A percentile compares a stretch with the other conserved stretches of the same genome.
Conservation (phyloP, 1,284 basidiomycete genomes). For the Ceratobasidium theobromae region DNA sequence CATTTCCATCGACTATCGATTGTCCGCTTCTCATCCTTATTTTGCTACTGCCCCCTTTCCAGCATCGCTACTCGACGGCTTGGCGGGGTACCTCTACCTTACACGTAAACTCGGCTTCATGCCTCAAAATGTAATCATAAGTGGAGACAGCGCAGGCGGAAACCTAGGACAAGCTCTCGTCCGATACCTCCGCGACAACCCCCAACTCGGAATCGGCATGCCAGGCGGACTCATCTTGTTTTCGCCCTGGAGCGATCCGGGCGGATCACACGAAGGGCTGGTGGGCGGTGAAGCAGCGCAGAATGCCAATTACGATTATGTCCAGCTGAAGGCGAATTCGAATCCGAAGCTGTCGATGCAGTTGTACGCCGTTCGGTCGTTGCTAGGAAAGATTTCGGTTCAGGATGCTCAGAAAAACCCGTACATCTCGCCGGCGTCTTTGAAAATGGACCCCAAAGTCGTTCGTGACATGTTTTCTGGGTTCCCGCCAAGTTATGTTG, state of each 20-base stretch:
- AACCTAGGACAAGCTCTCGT: slow-evolving; percentile 62
- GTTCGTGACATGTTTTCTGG: slow-evolving; percentile 50
- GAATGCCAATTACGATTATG: slow-evolving; percentile 41
- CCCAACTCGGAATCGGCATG: slow-evolving; percentile 46
- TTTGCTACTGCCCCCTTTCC: slow-evolving; percentile 54
- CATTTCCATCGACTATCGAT: slow-evolving; percentile 54
- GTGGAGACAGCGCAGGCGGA: slow-evolving; percentile 73
- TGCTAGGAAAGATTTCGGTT: slow-evolving; percentile 43
- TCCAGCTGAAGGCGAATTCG: slow-evolving; percentile 43
- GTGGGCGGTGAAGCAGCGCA: slow-evolving; percentile 44
- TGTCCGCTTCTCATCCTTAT: slow-evolving; percentile 46
- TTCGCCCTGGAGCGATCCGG: slow-evolving; percentile 61
- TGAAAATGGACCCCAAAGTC: slow-evolving; percentile 41
- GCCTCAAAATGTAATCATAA: slow-evolving; percentile 59
- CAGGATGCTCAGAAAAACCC: slow-evolving; percentile 47
- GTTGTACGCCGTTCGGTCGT: slow-evolving; percentile 12
- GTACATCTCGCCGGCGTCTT: slow-evolving; percentile 59
- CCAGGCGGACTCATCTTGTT: slow-evolving; percentile 57
- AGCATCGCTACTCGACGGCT: slow-evolving; percentile 60
- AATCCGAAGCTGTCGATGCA: slow-evolving; percentile 1
- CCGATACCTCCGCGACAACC: slow-evolving; percentile 49
- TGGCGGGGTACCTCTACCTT: slow-evolving; percentile 63
- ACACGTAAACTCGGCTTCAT: slow-evolving; percentile 49
- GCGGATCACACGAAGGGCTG: slow-evolving; percentile 33
- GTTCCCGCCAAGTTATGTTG: slow-evolving; percentile 59